A percentile compares a stretch with the other conserved stretches of the same genome.
Conservation (phyloP, 2,329 filamentous ascomycete genomes). For the Geosmithia morbida region DNA sequence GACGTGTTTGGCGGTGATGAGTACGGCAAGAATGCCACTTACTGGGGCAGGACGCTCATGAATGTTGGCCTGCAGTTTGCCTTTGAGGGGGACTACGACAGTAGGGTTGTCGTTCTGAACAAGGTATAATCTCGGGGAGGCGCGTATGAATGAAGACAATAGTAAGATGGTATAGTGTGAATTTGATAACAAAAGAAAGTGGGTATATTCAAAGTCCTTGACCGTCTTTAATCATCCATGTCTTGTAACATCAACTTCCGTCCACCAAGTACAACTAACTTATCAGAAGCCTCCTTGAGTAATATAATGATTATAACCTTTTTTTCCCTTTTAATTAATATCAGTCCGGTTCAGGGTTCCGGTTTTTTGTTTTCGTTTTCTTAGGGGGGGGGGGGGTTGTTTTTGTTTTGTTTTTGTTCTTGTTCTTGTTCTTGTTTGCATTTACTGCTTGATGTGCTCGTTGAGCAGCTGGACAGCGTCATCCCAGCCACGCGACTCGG, state of each 20-base stretch:
- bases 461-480: conserved; percentile 35
- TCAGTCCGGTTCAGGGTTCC: too few species aligned
- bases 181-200: neutral
- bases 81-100: conserved; percentile 39
- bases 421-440: neutral
- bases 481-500: conserved; percentile 40
- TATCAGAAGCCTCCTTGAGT: too few species aligned
- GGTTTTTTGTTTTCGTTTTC: too few species aligned
- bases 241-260: neutral
- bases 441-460: neutral
- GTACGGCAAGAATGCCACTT: conserved; percentile 26
- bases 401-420: neutral
- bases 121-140: conserved; percentile 13
- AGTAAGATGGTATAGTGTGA: neutral
- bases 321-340: too few species aligned
- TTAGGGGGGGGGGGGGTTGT: too few species aligned
- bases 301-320: too few species aligned
- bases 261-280: neutral
- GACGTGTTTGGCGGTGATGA: conserved; percentile 8
- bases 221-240: neutral
- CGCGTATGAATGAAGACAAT: neutral
- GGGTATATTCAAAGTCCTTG: neutral
- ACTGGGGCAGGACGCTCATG: conserved; percentile 46
- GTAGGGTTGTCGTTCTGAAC: conserved; percentile 39
- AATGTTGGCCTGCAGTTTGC: conserved; percentile 43